These are phyloP conservation scores for Pseudogymnoascus sp. DNA, from an alignment of 2,329 filamentous ascomycete genomes.

Conservation along the genomic window DNA sequence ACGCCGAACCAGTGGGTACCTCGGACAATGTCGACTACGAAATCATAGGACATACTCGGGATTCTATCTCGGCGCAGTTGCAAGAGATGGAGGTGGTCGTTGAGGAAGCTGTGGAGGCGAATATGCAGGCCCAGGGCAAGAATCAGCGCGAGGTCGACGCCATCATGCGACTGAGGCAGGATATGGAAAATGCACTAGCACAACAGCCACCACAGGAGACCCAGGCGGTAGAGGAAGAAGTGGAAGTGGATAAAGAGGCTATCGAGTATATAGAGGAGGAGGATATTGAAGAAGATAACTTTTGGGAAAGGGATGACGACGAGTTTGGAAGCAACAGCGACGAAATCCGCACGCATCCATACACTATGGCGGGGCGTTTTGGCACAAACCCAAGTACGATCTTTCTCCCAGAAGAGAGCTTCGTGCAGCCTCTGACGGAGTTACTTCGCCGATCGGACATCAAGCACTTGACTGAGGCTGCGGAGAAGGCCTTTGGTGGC, in stretches of 20 bases:
- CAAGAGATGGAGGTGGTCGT: conserved; percentile 26
- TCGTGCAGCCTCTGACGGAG: conserved; percentile 61
- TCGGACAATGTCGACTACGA: conserved; percentile 22
- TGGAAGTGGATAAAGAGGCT: conserved; percentile 18
- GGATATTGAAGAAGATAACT: conserved; percentile 20
- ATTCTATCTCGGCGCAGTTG: conserved; percentile 10
- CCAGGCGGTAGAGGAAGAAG: conserved; percentile 17
- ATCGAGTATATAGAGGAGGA: conserved; percentile 22
- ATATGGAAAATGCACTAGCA: conserved; percentile 24
- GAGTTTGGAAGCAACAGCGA: conserved; percentile 23
- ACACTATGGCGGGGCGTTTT: conserved; percentile 68
- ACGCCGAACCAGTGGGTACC: conserved; percentile 26
- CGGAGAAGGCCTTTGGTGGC: conserved; percentile 70
- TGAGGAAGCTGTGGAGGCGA: conserved; percentile 23
- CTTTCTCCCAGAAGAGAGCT: conserved; percentile 59
- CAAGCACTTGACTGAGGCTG: conserved; percentile 65
- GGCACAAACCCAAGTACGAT: conserved; percentile 66
- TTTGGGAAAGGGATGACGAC: conserved; percentile 4
- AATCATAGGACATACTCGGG: conserved; percentile 4
- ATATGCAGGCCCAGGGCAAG: conserved; percentile 20
- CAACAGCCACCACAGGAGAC: conserved; percentile 21
- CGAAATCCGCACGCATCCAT: conserved; percentile 57
- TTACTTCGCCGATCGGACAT: conserved; percentile 61
- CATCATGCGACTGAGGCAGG: conserved; percentile 24
- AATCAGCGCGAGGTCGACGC: conserved; percentile 27